Evolutionary conservation across 192 early-diverging fungal genomes (phyloP).

Genomic region (Piromyces finnis): DNA sequence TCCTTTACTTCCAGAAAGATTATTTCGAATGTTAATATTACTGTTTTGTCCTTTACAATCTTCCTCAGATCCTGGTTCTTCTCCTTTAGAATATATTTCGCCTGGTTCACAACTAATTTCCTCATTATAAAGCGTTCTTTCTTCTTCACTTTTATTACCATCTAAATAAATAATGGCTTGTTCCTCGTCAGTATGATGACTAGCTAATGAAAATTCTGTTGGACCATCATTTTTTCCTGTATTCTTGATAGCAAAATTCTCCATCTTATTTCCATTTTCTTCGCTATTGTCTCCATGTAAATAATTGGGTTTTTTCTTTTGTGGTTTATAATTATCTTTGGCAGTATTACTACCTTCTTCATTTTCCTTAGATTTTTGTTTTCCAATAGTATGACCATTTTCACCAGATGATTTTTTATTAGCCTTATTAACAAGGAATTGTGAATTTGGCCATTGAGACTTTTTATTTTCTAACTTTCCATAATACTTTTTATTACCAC

Average conservation of each 20-base stretch:
- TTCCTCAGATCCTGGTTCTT: background rate
- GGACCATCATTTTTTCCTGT: background rate
- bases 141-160: background rate
- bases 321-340: too few relatives aligned
- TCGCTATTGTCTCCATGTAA: too few relatives aligned
- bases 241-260: background rate
- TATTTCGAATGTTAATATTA: background rate
- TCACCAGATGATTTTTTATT: background rate
- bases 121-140: background rate
- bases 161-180: background rate
- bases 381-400: background rate
- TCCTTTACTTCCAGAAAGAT: background rate
- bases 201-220: background rate
- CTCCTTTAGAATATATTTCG: background rate
- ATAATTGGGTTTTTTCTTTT: background rate
- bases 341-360: background rate
- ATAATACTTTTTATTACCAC: too few relatives aligned
- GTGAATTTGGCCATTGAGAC: background rate
- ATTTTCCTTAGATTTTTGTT: background rate
- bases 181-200: background rate
- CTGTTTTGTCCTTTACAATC: background rate
- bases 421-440: background rate
- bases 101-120: background rate
- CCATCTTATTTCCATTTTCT: too few relatives aligned
- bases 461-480: background rate